Percentiles rank a stretch among this genome's conserved stretches.
Evolutionary conservation across 805 yeast species (phyloP).

Genomic region (Candida silvicultrix): DNA sequence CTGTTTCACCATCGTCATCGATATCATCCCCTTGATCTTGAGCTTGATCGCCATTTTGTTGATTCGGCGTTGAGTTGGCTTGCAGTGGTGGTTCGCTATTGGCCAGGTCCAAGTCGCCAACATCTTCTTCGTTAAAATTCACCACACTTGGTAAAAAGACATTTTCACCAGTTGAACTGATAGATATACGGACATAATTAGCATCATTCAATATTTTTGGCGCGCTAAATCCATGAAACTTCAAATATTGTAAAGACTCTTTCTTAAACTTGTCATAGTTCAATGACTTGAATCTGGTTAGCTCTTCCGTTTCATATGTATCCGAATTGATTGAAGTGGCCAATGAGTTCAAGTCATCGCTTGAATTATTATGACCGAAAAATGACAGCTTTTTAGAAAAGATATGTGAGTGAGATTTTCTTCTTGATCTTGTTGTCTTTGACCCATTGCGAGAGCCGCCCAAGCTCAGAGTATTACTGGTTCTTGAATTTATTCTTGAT

Average conservation of each 20-base stretch:
- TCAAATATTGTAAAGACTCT: constrained; percentile 12
- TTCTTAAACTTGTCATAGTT: constrained; percentile 16
- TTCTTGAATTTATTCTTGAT: not conserved
- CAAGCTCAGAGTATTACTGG: not conserved
- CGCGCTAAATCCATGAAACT: constrained; percentile 15
- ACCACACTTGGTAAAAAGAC: constrained; percentile 28
- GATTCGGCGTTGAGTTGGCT: not conserved
- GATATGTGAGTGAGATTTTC: constrained; percentile 4
- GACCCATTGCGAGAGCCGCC: not conserved
- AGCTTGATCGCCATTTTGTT: not conserved
- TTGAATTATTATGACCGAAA: constrained; percentile 10
- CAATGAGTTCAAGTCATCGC: constrained; percentile 11
- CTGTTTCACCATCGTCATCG: constrained; percentile 2
- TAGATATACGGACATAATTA: constrained; percentile 12
- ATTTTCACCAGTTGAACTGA: constrained; percentile 28
- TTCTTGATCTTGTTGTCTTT: constrained; percentile 5
- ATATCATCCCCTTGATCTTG: not conserved
- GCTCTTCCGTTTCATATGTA: constrained; percentile 5
- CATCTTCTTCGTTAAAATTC: constrained; percentile 23
- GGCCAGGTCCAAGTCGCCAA: constrained; percentile 17
- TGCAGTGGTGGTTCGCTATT: constrained; percentile 2
- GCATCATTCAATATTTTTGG: constrained; percentile 14
- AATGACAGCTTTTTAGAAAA: constrained; percentile 12
- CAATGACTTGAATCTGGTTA: constrained; percentile 13
- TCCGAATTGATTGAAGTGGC: constrained; percentile 3